Percentiles rank a stretch among this genome's conserved stretches.
Conservation (phyloP, 805 yeast genomes). For the Saccharomycopsis fibuligera region DNA sequence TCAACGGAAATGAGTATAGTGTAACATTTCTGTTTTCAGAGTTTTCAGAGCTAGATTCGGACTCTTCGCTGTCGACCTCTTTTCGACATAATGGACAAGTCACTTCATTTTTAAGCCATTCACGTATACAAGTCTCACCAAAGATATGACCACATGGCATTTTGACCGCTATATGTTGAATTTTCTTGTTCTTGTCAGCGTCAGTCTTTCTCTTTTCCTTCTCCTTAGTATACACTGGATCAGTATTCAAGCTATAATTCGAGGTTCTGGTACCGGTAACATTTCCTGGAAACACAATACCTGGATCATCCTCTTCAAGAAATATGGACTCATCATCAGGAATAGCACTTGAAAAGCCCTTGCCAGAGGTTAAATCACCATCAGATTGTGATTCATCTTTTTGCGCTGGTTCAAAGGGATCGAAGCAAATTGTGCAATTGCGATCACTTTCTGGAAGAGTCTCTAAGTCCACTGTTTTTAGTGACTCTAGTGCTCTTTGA, state of each 20-base stretch:
- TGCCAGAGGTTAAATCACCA: background rate
- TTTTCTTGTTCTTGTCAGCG: background rate
- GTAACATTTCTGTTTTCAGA: background rate
- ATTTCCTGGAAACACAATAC: constrained; percentile 6
- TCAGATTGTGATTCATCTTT: background rate
- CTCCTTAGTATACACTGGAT: constrained; percentile 9
- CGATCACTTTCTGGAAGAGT: constrained; percentile 14
- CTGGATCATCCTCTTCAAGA: constrained; percentile 14
- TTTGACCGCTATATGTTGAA: constrained; percentile 54
- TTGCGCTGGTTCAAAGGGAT: constrained; percentile 7
- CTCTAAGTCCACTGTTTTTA: constrained; percentile 8
- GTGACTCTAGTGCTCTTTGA: constrained; percentile 17
- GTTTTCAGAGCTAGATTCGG: background rate
- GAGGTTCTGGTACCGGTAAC: background rate
- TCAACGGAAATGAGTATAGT: constrained; percentile 12
- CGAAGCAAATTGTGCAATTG: constrained; percentile 21
- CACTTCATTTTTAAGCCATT: constrained; percentile 71
- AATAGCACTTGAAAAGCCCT: no score
- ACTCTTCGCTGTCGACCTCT: constrained; percentile 16
- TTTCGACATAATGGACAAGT: constrained; percentile 75
- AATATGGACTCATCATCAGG: constrained; percentile 3
- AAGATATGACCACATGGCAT: constrained; percentile 86
- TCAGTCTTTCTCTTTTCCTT: constrained; percentile 4
- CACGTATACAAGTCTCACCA: constrained; percentile 77
- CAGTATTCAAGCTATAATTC: background rate